Percentiles rank a stretch among this genome's conserved stretches.
These are phyloP conservation scores for Diaporthe caulivora DNA, from an alignment of 2,329 filamentous ascomycete genomes.

Conservation along the genomic window DNA sequence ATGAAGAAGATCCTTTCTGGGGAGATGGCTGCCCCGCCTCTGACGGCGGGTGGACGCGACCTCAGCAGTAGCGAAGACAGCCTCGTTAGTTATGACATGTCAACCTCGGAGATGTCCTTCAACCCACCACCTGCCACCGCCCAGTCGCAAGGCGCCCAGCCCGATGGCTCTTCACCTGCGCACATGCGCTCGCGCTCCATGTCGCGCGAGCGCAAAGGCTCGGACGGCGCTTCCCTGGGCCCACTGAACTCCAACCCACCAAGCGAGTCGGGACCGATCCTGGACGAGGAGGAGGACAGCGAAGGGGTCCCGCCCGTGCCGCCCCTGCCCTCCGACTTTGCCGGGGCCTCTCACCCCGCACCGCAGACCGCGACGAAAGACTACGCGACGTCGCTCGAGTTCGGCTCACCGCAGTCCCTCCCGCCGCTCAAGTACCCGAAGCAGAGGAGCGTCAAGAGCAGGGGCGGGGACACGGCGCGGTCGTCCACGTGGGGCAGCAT, in stretches of 20 bases:
- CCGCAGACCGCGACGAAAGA: constrained; percentile 34
- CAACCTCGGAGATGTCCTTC: constrained; percentile 75
- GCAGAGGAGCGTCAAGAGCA: constrained; percentile 56
- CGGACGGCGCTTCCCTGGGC: constrained; percentile 45
- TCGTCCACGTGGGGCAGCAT: constrained; percentile 50
- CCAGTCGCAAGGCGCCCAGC: constrained; percentile 47
- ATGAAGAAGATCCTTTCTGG: constrained; percentile 72
- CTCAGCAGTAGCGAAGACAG: constrained; percentile 69
- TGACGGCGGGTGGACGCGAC: constrained; percentile 61
- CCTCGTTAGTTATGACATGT: constrained; percentile 78
- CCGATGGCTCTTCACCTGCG: constrained; percentile 45
- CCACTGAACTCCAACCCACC: constrained; percentile 60
- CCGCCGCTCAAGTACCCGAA: constrained; percentile 43
- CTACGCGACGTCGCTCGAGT: constrained; percentile 33
- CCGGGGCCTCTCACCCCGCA: constrained; percentile 39
- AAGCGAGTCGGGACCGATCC: constrained; percentile 46
- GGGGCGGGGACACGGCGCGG: constrained; percentile 54
- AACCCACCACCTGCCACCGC: constrained; percentile 55
- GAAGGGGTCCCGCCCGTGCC: constrained; percentile 68
- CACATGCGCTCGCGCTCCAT: constrained; percentile 40
- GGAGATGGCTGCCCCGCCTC: constrained; percentile 54
- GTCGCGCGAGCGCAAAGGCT: constrained; percentile 51
- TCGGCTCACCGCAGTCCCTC: constrained; percentile 11
- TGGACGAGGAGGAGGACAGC: constrained; percentile 48
- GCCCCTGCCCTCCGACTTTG: constrained; percentile 58